Base-by-base conservation (phyloP, 768 basidiomycete species). In the Phaeotremella skinneri region DNA sequence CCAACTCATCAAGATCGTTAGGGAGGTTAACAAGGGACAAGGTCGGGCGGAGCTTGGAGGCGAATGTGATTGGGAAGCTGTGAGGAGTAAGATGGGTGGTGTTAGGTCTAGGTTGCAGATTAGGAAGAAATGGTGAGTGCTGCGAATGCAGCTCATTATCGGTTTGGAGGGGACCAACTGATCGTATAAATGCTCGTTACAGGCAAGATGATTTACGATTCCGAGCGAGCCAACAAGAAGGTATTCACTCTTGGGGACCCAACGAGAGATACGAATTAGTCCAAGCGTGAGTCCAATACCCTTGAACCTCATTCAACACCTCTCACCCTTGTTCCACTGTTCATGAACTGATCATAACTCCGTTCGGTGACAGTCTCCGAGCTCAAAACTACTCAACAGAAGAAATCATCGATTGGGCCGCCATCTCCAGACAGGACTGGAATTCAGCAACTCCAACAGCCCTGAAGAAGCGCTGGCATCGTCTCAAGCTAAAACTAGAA, bases 71-170 rank as follows among this genome's bases (percentile, higher is more conserved):
- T 72, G 70, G 70, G 63, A 64, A 7, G 43, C 69, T 2, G 66
- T 72, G 0, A 47, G 48, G 11, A 42, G 57, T 42, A 60, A 62
- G 29, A 66, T 69, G 68, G 62, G 61, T 14, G 62, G 62, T 1
- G 52, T 45, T 23, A 56, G 67, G 43, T 61, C 62, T 2, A 29
- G 52, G 3, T 67, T 61, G 50, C 65, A 68, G 41, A 69, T 67
- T 52, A 49, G 70, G 48, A 64, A 65, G 52, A 67, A 67, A 42
- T 72, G 70, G 70, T 59, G n/a, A n/a, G n/a, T n/a, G n/a, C n/a
- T n/a, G n/a, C n/a, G n/a, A n/a, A n/a, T n/a, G n/a, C n/a, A n/a
- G n/a, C n/a, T n/a, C n/a, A n/a, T n/a, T n/a, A n/a, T n/a, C n/a
- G n/a, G n/a, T n/a, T n/a, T n/a, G n/a, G n/a, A n/a, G n/a, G n/a